These are phyloP conservation scores for Gossypium lobatum DNA, from an alignment of 441 rosid species.

Conservation along the genomic window DNA sequence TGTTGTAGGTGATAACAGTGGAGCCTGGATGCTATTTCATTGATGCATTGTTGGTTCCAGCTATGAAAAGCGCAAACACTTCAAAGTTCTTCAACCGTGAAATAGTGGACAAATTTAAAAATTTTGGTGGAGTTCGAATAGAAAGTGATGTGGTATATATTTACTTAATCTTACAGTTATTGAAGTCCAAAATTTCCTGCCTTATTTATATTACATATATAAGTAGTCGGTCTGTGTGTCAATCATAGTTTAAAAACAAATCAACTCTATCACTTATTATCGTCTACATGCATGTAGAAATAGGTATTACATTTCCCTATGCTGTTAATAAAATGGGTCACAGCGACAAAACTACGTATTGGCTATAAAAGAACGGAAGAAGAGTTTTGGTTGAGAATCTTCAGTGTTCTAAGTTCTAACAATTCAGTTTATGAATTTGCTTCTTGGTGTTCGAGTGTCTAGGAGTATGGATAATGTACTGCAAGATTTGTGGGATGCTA, in stretches of 20 bases:
- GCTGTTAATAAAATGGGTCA: neutral
- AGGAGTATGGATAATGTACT: neutral
- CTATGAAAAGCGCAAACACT: constrained; percentile 48
- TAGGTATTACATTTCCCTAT: neutral
- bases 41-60: constrained; percentile 67
- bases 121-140: constrained; percentile 89
- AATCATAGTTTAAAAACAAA: neutral
- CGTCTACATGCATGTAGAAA: neutral
- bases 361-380: neutral
- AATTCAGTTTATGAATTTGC: neutral
- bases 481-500: neutral
- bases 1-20: constrained; percentile 82
- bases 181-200: neutral
- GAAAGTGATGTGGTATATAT: constrained; percentile 84
- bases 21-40: constrained; percentile 98
- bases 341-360: neutral
- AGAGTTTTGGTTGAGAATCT: neutral
- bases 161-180: neutral
- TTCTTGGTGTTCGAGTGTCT: neutral
- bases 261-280: neutral
- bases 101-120: constrained; percentile 49
- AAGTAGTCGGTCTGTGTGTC: neutral
- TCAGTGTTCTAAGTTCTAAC: neutral
- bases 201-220: neutral
- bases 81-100: constrained; percentile 60